Conservation (phyloP, 257 asterid species). For the Eustoma russellianum region DNA sequence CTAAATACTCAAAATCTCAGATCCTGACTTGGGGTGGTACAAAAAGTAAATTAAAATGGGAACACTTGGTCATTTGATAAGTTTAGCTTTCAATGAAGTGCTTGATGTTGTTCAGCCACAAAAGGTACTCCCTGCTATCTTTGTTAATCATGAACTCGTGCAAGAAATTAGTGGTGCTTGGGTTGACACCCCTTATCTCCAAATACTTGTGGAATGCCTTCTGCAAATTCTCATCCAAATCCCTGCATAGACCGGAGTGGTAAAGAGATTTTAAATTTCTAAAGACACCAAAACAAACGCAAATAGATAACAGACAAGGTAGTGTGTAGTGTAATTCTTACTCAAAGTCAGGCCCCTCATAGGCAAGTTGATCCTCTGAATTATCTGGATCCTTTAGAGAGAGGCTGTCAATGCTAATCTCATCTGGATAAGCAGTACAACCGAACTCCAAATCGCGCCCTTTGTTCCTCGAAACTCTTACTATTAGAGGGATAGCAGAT, state of each 20-base stretch:
- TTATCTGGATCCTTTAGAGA: slow-evolving; percentile 41
- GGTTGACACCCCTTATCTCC: slow-evolving; percentile 76
- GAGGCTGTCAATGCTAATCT: slow-evolving; percentile 51
- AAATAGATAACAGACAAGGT: neutral
- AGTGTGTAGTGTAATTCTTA: slow-evolving; percentile 18
- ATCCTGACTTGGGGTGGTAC: too few species aligned
- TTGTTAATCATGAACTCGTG: slow-evolving; percentile 74
- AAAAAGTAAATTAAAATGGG: too few species aligned
- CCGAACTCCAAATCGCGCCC: slow-evolving; percentile 67
- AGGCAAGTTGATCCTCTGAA: slow-evolving; percentile 61
- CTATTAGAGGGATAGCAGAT: slow-evolving; percentile 51
- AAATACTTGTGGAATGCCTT: slow-evolving; percentile 90
- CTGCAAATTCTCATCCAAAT: slow-evolving; percentile 93
- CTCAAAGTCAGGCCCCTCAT: slow-evolving; percentile 87
- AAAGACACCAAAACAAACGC: neutral
- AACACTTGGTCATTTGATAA: too few species aligned
- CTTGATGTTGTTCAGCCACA: slow-evolving; percentile 72
- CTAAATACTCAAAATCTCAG: too few species aligned
- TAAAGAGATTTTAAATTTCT: too few species aligned
- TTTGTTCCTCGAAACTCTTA: slow-evolving; percentile 49
- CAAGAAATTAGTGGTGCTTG: slow-evolving; percentile 75
- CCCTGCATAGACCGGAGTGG: slow-evolving; percentile 22
- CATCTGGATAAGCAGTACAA: slow-evolving; percentile 65
- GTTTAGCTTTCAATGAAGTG: slow-evolving; percentile 49
- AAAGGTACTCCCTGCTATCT: slow-evolving; percentile 53